Percentiles rank a stretch among this genome's conserved stretches.
phyloP scores from a whole-genome alignment of 495 filamentous ascomycete species.

The Jackrogersella multiformis region DNA sequence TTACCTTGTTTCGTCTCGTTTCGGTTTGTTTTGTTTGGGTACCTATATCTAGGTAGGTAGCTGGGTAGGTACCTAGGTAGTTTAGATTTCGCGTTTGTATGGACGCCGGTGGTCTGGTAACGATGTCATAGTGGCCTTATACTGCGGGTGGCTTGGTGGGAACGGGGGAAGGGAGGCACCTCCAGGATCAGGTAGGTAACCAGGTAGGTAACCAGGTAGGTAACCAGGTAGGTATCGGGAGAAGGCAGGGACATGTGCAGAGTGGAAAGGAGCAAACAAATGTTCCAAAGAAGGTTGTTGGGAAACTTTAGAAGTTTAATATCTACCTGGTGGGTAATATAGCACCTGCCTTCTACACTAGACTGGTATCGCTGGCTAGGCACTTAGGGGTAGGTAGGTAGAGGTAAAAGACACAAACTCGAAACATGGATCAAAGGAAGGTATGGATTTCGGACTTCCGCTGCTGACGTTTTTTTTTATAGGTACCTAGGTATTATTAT shows the following conservation, averaged over 20 bases:
- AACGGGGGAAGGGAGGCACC: background rate
- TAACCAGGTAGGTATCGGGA: too few relatives aligned
- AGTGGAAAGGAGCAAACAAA: constrained; percentile 19
- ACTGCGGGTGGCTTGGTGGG: background rate
- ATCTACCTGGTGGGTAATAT: too few relatives aligned
- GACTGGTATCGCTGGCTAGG: too few relatives aligned
- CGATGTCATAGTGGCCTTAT: constrained; percentile 26
- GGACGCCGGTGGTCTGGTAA: constrained; percentile 2
- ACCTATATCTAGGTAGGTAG: too few relatives aligned
- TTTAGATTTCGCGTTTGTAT: background rate
- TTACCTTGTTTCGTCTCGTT: background rate
- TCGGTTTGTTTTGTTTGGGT: too few relatives aligned
- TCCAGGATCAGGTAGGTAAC: too few relatives aligned
- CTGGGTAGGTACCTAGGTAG: too few relatives aligned
- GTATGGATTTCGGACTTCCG: constrained; percentile 17
- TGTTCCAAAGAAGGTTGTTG: constrained; percentile 11
- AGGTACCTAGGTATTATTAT: background rate
- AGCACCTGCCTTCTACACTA: too few relatives aligned
- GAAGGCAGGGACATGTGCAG: constrained; percentile 8
- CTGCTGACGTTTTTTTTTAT: background rate
- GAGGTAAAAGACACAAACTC: constrained; percentile 13
- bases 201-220: too few relatives aligned
- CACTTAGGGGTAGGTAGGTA: too few relatives aligned
- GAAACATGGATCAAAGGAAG: background rate
- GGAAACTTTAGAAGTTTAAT: constrained; percentile 24